Conservation (phyloP, 768 basidiomycete species). For the Tylopilus rubrobrunneus region DNA sequence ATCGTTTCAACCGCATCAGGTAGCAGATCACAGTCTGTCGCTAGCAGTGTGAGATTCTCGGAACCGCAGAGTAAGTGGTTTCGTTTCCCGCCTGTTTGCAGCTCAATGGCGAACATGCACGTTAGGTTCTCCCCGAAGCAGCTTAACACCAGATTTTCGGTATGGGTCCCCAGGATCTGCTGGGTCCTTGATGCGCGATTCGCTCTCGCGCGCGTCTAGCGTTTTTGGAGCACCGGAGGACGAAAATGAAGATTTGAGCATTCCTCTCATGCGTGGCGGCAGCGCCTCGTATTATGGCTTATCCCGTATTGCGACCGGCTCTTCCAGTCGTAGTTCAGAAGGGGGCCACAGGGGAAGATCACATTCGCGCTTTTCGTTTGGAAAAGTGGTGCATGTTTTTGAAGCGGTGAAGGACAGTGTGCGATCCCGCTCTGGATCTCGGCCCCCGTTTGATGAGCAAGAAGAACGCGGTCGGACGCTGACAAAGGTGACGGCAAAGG, state of each 20-base stretch:
- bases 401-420: constrained; percentile 43
- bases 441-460: constrained; percentile 1
- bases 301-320: constrained; percentile 11
- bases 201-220: constrained; percentile 39
- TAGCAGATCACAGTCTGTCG: constrained; percentile 6
- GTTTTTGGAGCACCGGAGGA: constrained; percentile 40
- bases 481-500: constrained; percentile 30
- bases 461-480: constrained; percentile 29
- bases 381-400: constrained; percentile 47
- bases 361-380: constrained; percentile 49
- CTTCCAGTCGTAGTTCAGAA: constrained; percentile 15
- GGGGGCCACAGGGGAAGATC: constrained; percentile 33
- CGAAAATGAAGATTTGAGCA: constrained; percentile 15
- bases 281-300: constrained; percentile 13
- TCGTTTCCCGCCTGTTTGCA: not conserved
- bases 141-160: not conserved
- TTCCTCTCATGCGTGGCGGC: not conserved
- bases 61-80: constrained; percentile 10
- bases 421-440: constrained; percentile 33
- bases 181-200: constrained; percentile 1
- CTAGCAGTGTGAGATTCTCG: constrained; percentile 8
- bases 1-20: constrained; percentile 5
- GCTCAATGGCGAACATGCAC: not conserved
- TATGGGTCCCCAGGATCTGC: constrained; percentile 10
- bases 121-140: constrained; percentile 10